Percentiles rank a stretch among this genome's conserved stretches.
Evolutionary conservation across 495 filamentous ascomycete genomes (phyloP).

Genomic region (Cercophora sp.): DNA sequence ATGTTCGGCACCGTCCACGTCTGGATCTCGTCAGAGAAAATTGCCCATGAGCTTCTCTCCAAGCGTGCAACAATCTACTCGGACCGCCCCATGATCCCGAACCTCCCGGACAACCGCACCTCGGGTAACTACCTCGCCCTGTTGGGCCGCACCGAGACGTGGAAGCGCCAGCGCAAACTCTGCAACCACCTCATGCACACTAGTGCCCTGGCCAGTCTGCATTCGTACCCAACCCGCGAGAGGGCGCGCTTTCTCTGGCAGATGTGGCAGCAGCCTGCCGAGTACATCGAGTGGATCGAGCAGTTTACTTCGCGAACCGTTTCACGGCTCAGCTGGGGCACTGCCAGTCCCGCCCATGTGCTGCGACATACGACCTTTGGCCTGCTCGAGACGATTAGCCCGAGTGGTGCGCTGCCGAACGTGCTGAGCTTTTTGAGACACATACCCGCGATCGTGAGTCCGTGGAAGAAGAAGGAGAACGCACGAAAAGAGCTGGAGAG

Average conservation of each 20-base stretch:
- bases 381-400: conserved; percentile 55
- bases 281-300: conserved; percentile 54
- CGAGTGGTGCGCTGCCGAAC: conserved; percentile 53
- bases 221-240: conserved; percentile 52
- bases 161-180: conserved; percentile 57
- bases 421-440: conserved; percentile 41
- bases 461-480: conserved; percentile 51
- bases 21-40: conserved; percentile 54
- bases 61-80: conserved; percentile 57
- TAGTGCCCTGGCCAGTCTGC: conserved; percentile 39
- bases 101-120: conserved; percentile 52
- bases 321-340: conserved; percentile 57
- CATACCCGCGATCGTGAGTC: conserved; percentile 39
- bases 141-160: conserved; percentile 50
- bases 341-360: conserved; percentile 39
- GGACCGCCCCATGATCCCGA: conserved; percentile 53
- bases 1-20: conserved; percentile 55
- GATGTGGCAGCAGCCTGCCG: conserved; percentile 33
- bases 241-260: conserved; percentile 51
- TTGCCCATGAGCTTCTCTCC: conserved; percentile 58
- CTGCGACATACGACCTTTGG: conserved; percentile 55
- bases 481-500: conserved; percentile 38
- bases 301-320: conserved; percentile 58
- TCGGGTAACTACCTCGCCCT: conserved; percentile 55
- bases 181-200: conserved; percentile 52